Percentiles rank a stretch among this genome's conserved stretches.
These are phyloP conservation scores for Setomelanomma holmii DNA, from an alignment of 2,329 filamentous ascomycete species.

Conservation along the genomic window DNA sequence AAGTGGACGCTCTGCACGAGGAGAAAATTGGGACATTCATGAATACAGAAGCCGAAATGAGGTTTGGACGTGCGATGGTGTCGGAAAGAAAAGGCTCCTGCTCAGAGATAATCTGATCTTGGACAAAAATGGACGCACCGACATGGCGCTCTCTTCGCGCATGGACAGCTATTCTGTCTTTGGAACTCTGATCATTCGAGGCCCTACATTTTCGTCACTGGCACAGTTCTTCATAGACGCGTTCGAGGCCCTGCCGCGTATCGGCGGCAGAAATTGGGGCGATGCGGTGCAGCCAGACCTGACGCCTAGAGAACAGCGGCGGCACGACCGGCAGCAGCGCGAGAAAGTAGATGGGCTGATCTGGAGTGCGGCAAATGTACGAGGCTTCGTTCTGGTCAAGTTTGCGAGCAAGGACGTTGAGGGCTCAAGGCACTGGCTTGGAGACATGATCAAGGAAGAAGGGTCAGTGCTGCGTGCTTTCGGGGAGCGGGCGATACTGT, in stretches of 20 bases:
- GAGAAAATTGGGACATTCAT: slow-evolving; percentile 86
- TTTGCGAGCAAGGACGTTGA: slow-evolving; percentile 86
- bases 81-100: slow-evolving; percentile 65
- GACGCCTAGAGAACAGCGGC: slow-evolving; percentile 55
- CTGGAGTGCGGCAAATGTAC: slow-evolving; percentile 48
- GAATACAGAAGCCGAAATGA: slow-evolving; percentile 87
- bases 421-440: slow-evolving; percentile 80
- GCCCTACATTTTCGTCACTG: slow-evolving; percentile 70
- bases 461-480: slow-evolving; percentile 75
- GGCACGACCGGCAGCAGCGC: slow-evolving; percentile 61
- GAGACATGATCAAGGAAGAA: slow-evolving; percentile 75
- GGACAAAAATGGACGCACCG: slow-evolving; percentile 56
- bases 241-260: slow-evolving; percentile 78
- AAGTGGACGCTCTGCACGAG: slow-evolving; percentile 81
- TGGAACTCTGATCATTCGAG: slow-evolving; percentile 84
- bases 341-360: slow-evolving; percentile 57
- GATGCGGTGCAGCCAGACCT: slow-evolving; percentile 48
- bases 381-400: slow-evolving; percentile 86
- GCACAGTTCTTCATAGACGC: slow-evolving; percentile 79
- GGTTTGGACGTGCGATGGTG: slow-evolving; percentile 66
- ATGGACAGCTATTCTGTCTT: slow-evolving; percentile 81
- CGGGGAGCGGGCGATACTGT: slow-evolving; percentile 82
- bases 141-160: slow-evolving; percentile 50
- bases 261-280: slow-evolving; percentile 81
- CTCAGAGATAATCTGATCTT: slow-evolving; percentile 87